phyloP scores from a whole-genome alignment of 1,139 yeast species.

The Magnusiomyces paraingens region DNA sequence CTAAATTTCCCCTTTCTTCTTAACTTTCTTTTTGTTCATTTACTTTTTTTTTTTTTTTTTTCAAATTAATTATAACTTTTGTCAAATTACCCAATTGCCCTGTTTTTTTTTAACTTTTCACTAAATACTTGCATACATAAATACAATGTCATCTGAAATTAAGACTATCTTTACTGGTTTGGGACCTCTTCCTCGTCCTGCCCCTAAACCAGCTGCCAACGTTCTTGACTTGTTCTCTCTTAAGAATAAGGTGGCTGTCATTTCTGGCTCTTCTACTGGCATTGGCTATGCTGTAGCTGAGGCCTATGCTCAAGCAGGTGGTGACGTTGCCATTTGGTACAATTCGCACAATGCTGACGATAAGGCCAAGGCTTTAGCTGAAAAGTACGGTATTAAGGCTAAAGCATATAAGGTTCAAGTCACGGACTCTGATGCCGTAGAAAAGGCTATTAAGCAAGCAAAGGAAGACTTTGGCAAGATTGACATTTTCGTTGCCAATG shows the following conservation, averaged over 20 bases:
- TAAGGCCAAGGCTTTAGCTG: slow-evolving; percentile 50
- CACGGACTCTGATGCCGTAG: slow-evolving; percentile 53
- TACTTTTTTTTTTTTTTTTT: not conserved
- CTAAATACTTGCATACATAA: not conserved
- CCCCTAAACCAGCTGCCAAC: slow-evolving; percentile 30
- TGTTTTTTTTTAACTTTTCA: not conserved
- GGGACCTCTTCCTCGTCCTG: slow-evolving; percentile 32
- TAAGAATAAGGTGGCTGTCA: slow-evolving; percentile 81
- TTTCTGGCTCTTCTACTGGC: slow-evolving; percentile 83
- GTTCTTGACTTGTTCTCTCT: slow-evolving; percentile 38
- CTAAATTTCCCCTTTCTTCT: not conserved
- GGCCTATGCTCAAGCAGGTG: slow-evolving; percentile 87
- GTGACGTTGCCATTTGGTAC: slow-evolving; percentile 84
- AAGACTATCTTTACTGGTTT: slow-evolving; percentile 31
- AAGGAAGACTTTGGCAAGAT: slow-evolving; percentile 67
- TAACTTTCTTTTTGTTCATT: not conserved
- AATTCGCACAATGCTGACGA: slow-evolving; percentile 56
- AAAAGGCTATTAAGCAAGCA: slow-evolving; percentile 49
- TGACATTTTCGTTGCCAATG: slow-evolving; percentile 84
- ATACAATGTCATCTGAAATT: slow-evolving; percentile 10
- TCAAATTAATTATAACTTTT: not conserved
- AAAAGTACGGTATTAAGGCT: slow-evolving; percentile 58
- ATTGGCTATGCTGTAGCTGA: slow-evolving; percentile 81
- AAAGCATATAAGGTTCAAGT: slow-evolving; percentile 71
- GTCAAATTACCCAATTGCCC: not conserved